Evolutionary conservation across 179 eudicot genomes (phyloP).

Genomic region (Beta macrorhiza): DNA sequence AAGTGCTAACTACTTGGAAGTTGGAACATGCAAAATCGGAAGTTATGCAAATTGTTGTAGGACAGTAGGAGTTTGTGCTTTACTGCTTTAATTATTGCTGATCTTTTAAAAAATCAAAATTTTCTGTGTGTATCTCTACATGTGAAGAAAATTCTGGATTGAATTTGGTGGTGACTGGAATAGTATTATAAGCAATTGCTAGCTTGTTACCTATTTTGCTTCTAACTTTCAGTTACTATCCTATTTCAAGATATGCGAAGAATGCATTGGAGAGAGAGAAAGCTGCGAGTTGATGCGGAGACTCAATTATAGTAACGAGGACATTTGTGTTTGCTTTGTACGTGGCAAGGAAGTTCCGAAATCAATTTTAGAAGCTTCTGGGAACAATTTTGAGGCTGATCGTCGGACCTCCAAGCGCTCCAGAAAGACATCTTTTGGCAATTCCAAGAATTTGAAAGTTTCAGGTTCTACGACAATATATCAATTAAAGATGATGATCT

Average conservation of each 20-base stretch:
- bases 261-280: conserved; percentile 95
- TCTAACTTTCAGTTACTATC: conserved; percentile 19
- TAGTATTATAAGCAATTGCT: background rate
- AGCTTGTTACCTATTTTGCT: conserved; percentile 5
- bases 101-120: background rate
- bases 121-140: background rate
- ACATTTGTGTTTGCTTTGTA: conserved; percentile 75
- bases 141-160: background rate
- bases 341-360: conserved; percentile 92
- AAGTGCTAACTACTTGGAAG: background rate
- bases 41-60: background rate
- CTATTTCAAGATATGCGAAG: conserved; percentile 67
- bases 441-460: conserved; percentile 75
- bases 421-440: conserved; percentile 71
- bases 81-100: background rate
- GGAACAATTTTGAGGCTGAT: conserved; percentile 58
- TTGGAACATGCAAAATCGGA: background rate
- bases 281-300: conserved; percentile 79
- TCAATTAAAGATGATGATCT: conserved; percentile 97
- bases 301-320: conserved; percentile 85
- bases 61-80: background rate
- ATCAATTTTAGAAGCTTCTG: conserved; percentile 82
- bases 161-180: background rate
- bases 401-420: conserved; percentile 97
- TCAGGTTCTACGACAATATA: conserved; percentile 89